Evolutionary conservation across 495 filamentous ascomycete genomes (phyloP).

Genomic region (Neurospora sp.): DNA sequence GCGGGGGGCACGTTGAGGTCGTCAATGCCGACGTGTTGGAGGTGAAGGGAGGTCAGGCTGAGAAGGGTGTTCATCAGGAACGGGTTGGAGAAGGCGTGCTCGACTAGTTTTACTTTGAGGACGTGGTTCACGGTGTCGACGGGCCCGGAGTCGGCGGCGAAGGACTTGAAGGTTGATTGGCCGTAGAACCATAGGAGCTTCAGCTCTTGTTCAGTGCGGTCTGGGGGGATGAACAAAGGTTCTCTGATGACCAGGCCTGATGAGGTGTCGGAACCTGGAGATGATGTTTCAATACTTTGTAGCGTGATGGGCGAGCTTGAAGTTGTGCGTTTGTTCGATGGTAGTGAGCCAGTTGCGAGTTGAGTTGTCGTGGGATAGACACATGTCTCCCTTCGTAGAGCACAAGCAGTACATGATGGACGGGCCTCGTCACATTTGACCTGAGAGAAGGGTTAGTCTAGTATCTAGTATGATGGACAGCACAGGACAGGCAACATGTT

Average conservation of each 20-base stretch:
- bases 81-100: constrained; percentile 35
- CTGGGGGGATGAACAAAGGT: constrained; percentile 25
- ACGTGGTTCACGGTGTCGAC: constrained; percentile 24
- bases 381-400: constrained; percentile 33
- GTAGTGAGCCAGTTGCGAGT: not conserved
- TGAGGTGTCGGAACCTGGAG: constrained; percentile 2
- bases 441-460: constrained; percentile 8
- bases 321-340: not conserved
- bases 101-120: constrained; percentile 32
- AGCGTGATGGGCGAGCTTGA: not conserved
- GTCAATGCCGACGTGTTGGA: constrained; percentile 21
- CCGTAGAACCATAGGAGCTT: constrained; percentile 36
- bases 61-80: constrained; percentile 43
- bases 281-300: not conserved
- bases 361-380: constrained; percentile 21
- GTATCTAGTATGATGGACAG: not conserved
- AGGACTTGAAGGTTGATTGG: constrained; percentile 24
- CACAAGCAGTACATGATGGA: constrained; percentile 37
- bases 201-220: constrained; percentile 25
- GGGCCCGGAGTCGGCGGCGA: constrained; percentile 24
- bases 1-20: constrained; percentile 6
- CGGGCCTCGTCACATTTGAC: constrained; percentile 42
- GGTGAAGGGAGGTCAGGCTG: constrained; percentile 36
- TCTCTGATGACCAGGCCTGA: constrained; percentile 17
- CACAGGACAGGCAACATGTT: not conserved